Base-by-base conservation (phyloP, 768 basidiomycete species). In the Mrakia hoshinonis region DNA sequence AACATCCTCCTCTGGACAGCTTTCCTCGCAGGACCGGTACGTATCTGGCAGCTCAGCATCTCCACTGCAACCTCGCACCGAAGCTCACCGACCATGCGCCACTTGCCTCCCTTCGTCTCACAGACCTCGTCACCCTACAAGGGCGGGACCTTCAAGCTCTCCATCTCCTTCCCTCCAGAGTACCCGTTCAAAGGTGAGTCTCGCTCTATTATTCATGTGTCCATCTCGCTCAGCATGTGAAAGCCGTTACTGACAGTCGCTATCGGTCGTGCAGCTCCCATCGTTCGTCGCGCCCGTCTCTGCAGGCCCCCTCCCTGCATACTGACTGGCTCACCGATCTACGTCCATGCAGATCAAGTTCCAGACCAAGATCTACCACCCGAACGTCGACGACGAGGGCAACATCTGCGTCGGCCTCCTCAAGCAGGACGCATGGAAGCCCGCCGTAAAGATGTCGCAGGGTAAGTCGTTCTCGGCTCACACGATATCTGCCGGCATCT, bases 361-460 rank as follows among this genome's bases (percentile, higher is more conserved):
- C 75, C 74, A 67, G 62, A 80, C 80, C 43, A 78, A 79, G 73
- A 77, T 77, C 62, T 79, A 79, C 72, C 80, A 80, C 61, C 79
- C 79, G 0, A 80, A 80, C 69, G 75, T 80, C 46, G 80, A 80
- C 68, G 77, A 77, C 61, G 80, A 80, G 66, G 80, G 80, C 38
- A 79, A 78, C 67, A 77, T 80, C 36, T 80, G 80, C 54, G 76
- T 80, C 51, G 80, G 79, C 10, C 69, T 80, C 34, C 74, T 80
- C n/a, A 80, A 80, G 73, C 76, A 78, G 12, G 80, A 80, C 26
- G 76, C 77, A 51, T 80, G 80, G 80, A 80, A 80, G 64, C 80
- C 80, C 10, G 76, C 80, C 18, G 79, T 78, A 15, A 80, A 79
- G 74, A 78, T 80, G 78, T 69, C 64, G 39, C 72, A 64, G 3